Evolutionary conservation across 306 rosid genomes (phyloP).

Genomic region (Arachis hypogaea): DNA sequence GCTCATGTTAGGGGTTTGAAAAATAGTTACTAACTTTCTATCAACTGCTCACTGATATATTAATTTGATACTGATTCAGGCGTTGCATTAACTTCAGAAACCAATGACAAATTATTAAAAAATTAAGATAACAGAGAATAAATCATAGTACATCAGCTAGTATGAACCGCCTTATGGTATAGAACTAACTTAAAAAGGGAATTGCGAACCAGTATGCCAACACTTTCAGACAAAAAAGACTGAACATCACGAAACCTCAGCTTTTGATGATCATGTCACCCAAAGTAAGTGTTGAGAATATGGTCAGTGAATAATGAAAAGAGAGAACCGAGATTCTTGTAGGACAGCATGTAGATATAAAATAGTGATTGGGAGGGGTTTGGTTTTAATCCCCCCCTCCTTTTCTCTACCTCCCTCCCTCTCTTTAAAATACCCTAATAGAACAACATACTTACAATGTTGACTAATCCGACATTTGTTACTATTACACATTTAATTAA

Average conservation of each 20-base stretch:
- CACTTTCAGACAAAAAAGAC: not conserved
- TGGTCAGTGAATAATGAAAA: no score
- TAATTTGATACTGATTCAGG: not conserved
- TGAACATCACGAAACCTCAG: conserved; percentile 5
- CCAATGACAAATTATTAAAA: not conserved
- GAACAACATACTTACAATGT: no score
- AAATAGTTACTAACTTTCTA: not conserved
- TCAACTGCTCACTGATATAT: not conserved
- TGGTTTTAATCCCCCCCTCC: no score
- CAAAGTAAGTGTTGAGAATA: not conserved
- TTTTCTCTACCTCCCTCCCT: no score
- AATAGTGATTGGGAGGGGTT: no score
- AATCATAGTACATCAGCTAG: not conserved
- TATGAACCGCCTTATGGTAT: not conserved
- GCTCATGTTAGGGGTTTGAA: not conserved
- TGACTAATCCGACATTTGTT: no score
- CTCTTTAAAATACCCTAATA: no score
- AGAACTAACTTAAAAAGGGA: not conserved
- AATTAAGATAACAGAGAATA: not conserved
- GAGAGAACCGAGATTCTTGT: no score
- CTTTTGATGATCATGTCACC: conserved; percentile 14
- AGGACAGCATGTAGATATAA: no score
- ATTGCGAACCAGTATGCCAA: not conserved
- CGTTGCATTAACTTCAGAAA: conserved; percentile 13
- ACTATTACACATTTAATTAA: no score